Evolutionary conservation across 192 early-diverging fungal genomes (phyloP), one percentile per base, ranked within the genome.

Genomic region (Linnemannia schmuckeri): DNA sequence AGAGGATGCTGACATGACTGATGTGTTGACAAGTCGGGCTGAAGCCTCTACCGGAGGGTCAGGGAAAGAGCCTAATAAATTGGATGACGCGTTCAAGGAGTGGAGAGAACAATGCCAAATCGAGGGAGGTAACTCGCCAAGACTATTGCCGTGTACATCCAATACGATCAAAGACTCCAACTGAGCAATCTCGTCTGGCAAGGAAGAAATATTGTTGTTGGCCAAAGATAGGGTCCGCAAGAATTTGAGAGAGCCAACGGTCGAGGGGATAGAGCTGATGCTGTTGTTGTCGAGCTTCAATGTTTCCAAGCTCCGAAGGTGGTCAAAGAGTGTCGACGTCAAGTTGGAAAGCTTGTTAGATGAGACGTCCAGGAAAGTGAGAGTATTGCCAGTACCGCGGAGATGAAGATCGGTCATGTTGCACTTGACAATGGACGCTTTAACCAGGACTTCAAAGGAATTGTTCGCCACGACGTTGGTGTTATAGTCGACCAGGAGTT

Each of bases 11-110:
- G 74, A 78, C 41, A 61, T 54, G 24, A 52, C 52, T n/a, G 17
- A 22, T 17, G 46, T 68, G 46, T 70, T 77, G n/a, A 40, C 27
- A n/a, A 54, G n/a, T n/a, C 12, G 35, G 42, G 49, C 49, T 9
- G 41, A 17, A 69, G 35, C 52, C 27, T 41, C 55, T 40, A 71
- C 66, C 33, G 78, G 89, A n/a, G 96, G 96, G 55, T 94, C 92
- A 30, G 96, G 96, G 88, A 98, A 97, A 37, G 90, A 88, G 78
- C 95, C 95, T 9, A 98, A 87, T 69, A 96, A 73, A 73, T 98
- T 98, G 38, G 95, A 97, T 7, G 94, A 95, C 27, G 92, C 92
- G 75, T 97, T 98, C 33, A 98, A 88, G 22, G 89, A 88, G 52
- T 85, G 84, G 35, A 98, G 92, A 27, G 90, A 91, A 82, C 96